These are phyloP conservation scores for Pouteria campechiana DNA, from an alignment of 179 eudicot genomes.

Conservation along the genomic window DNA sequence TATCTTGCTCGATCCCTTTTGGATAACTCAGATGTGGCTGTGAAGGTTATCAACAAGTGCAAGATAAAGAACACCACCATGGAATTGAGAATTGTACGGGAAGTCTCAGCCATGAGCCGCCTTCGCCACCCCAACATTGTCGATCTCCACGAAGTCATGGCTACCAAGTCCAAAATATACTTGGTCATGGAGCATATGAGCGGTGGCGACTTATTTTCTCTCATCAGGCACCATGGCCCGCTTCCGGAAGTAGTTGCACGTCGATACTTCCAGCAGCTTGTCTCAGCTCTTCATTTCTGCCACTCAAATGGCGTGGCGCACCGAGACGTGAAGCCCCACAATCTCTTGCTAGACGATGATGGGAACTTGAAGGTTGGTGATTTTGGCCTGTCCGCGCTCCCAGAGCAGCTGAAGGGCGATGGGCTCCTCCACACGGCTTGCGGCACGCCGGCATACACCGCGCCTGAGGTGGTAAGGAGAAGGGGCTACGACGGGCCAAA, in stretches of 20 bases:
- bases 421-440: constrained; percentile 50
- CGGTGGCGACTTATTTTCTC: constrained; percentile 73
- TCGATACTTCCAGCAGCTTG: constrained; percentile 55
- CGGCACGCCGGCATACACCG: constrained; percentile 65
- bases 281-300: constrained; percentile 66
- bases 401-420: constrained; percentile 21
- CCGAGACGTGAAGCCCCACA: constrained; percentile 61
- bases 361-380: constrained; percentile 52
- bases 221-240: constrained; percentile 43
- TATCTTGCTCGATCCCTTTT: constrained; percentile 49
- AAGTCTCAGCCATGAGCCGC: constrained; percentile 54
- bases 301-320: constrained; percentile 74
- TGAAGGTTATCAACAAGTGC: constrained; percentile 42
- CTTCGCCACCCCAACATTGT: constrained; percentile 63
- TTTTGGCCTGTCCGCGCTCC: constrained; percentile 46
- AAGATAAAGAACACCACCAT: constrained; percentile 29
- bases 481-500: constrained; percentile 63
- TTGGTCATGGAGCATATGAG: constrained; percentile 65
- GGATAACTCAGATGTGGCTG: constrained; percentile 56
- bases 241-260: constrained; percentile 56
- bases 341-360: constrained; percentile 34
- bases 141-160: constrained; percentile 54
- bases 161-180: constrained; percentile 53
- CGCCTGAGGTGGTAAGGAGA: constrained; percentile 66
- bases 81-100: constrained; percentile 40